These are phyloP conservation scores for Penicillium parvum DNA, from an alignment of 495 filamentous ascomycete genomes.

Conservation along the genomic window DNA sequence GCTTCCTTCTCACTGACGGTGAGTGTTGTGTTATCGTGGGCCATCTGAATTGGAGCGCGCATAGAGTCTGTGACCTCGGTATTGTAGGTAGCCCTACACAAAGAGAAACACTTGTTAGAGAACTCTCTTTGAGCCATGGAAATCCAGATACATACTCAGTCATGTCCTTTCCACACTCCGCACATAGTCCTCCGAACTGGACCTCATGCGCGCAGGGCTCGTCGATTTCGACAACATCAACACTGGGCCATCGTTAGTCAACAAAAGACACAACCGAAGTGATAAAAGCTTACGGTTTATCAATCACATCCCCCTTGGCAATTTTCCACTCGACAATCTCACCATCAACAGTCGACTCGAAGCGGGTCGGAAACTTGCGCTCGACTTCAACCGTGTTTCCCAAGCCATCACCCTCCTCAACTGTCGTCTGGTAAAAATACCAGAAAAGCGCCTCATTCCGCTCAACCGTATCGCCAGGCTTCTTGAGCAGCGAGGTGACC, in stretches of 20 bases:
- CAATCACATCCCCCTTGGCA: slow-evolving; percentile 64
- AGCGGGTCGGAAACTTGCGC: slow-evolving; percentile 68
- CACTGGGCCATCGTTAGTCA: slow-evolving; percentile 19
- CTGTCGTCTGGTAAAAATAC: slow-evolving; percentile 75
- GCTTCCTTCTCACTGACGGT: slow-evolving; percentile 71
- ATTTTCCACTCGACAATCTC: slow-evolving; percentile 72
- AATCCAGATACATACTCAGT: slow-evolving; percentile 53
- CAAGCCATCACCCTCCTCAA: slow-evolving; percentile 67
- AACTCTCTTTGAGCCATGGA: neutral
- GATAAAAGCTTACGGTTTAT: slow-evolving; percentile 33
- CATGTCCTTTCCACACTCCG: slow-evolving; percentile 95
- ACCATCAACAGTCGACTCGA: slow-evolving; percentile 79
- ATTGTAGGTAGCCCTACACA: slow-evolving; percentile 51
- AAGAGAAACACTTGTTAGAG: neutral
- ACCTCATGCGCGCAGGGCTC: slow-evolving; percentile 89
- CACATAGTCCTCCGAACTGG: slow-evolving; percentile 87
- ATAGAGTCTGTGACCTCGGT: slow-evolving; percentile 58
- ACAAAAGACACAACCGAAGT: neutral
- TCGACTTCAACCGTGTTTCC: slow-evolving; percentile 63
- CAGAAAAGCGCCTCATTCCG: slow-evolving; percentile 72
- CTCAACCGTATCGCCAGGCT: slow-evolving; percentile 66
- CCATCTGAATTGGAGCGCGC: slow-evolving; percentile 88
- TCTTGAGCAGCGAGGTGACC: slow-evolving; percentile 78
- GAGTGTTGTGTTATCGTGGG: slow-evolving; percentile 83
- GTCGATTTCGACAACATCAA: slow-evolving; percentile 70